Evolutionary conservation across 257 asterid species (phyloP).

Genomic region (Knoxia roxburghii): DNA sequence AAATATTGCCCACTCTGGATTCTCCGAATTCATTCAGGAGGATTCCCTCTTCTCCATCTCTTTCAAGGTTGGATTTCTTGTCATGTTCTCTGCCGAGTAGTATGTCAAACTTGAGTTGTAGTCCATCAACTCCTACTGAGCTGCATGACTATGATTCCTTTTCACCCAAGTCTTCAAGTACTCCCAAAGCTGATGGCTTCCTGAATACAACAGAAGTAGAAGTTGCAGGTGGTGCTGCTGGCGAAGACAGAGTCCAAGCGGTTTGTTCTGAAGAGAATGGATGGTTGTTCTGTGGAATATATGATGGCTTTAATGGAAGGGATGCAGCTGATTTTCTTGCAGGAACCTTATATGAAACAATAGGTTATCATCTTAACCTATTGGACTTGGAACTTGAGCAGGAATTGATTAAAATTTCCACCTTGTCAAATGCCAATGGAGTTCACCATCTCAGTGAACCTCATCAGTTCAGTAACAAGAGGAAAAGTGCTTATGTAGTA

Average conservation of each 20-base stretch:
- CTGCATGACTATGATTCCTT: conserved; percentile 45
- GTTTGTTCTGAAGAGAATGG: conserved; percentile 94
- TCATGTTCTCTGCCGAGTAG: conserved; percentile 75
- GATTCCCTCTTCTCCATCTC: conserved; percentile 69
- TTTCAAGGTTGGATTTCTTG: conserved; percentile 55
- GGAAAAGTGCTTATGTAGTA: background rate
- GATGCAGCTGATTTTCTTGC: conserved; percentile 98
- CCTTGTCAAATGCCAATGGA: conserved; percentile 8
- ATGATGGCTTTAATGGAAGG: conserved; percentile 91
- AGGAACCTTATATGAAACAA: conserved; percentile 72
- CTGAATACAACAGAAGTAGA: conserved; percentile 64
- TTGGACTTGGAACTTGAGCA: conserved; percentile 57
- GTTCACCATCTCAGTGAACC: background rate
- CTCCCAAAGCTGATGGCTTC: conserved; percentile 59
- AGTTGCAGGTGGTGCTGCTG: conserved; percentile 98
- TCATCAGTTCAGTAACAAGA: background rate
- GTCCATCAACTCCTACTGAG: conserved; percentile 72
- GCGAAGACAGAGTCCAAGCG: conserved; percentile 96
- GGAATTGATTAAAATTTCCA: conserved; percentile 27
- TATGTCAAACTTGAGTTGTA: conserved; percentile 70
- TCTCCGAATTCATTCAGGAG: conserved; percentile 85
- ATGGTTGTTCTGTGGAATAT: conserved; percentile 84
- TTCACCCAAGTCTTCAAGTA: conserved; percentile 47
- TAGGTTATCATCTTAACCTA: conserved; percentile 55
- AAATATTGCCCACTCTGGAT: conserved; percentile 77